Evolutionary conservation across 768 basidiomycete species (phyloP), one percentile per base, ranked within the genome.

Genomic region (Amylocystis lapponica): DNA sequence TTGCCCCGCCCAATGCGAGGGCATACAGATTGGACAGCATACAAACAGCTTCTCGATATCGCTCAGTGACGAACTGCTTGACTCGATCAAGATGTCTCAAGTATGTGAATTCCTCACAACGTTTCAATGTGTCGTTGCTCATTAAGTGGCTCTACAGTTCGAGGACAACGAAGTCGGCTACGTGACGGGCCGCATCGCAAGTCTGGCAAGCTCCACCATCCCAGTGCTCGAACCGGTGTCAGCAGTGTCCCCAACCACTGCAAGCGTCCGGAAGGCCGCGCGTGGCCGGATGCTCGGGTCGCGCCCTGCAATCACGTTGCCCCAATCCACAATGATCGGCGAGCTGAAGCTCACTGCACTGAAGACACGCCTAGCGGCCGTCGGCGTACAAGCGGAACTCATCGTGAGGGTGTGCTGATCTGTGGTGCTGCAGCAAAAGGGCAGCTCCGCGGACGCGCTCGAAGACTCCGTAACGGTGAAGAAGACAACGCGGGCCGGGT

Each of bases 151-250:
- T 2, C 35, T 50, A 1, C 46, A 97, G 93, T 97, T 96, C 59
- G 96, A 98, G 57, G 95, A 97, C 61, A 98, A 93, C 55, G 93
- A 98, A 64, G 86, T 99, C 34, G 92, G 89, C 14, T 94, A 83
- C 61, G 81, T 99, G 33, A 80, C 82, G 17, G 96, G 96, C 17
- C 79, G 86, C n/a, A 81, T 98, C 25, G 74, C 84, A 3, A 78
- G 83, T 23, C 84, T 88, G 44, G 81, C 90, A 14, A 90, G 83
- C 48, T 91, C 94, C 2, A 88, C 82, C 5, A 83, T 98, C 41
- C 93, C 95, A 1, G 78, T 83, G 12, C 80, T 99, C 22, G 94
- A 96, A 57, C 83, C 85, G 5, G 63, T 74, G 16, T 22, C 66
- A 67, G 29, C 45, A 31, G 21, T 49, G 12, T 35, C 49, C 17